Evolutionary conservation across 2,329 filamentous ascomycete genomes (phyloP).

Genomic region (Capronia americana): DNA sequence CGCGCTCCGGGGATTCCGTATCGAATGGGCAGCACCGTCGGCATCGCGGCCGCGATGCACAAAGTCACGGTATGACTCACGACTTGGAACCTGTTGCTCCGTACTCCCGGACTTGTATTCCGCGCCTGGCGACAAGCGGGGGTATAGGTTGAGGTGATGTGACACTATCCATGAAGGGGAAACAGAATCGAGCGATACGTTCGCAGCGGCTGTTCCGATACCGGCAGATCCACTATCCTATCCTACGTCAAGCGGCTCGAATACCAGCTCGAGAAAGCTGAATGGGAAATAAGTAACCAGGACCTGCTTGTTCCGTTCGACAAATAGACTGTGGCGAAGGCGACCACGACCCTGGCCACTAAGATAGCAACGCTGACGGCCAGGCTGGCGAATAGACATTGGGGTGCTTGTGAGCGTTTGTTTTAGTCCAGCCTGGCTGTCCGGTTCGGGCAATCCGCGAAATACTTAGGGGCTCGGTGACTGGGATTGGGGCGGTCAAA

Average conservation of each 20-base stretch:
- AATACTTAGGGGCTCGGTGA: background rate
- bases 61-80: too few species aligned
- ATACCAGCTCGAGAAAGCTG: background rate
- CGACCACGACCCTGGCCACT: too few species aligned
- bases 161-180: background rate
- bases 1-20: background rate
- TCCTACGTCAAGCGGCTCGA: background rate
- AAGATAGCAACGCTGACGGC: background rate
- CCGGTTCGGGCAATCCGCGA: background rate
- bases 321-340: background rate
- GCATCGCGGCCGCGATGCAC: too few species aligned
- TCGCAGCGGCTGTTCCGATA: background rate
- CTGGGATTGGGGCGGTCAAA: background rate
- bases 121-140: background rate
- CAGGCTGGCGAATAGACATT: background rate
- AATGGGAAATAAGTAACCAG: background rate
- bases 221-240: background rate
- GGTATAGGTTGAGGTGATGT: background rate
- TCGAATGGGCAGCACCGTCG: too few species aligned
- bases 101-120: background rate
- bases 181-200: constrained; percentile 1
- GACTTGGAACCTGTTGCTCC: too few species aligned
- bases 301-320: background rate
- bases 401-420: background rate
- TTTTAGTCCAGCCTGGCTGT: background rate